Evolutionary conservation across 2,329 filamentous ascomycete genomes (phyloP).

Genomic region (Cladophialophora bantiana): DNA sequence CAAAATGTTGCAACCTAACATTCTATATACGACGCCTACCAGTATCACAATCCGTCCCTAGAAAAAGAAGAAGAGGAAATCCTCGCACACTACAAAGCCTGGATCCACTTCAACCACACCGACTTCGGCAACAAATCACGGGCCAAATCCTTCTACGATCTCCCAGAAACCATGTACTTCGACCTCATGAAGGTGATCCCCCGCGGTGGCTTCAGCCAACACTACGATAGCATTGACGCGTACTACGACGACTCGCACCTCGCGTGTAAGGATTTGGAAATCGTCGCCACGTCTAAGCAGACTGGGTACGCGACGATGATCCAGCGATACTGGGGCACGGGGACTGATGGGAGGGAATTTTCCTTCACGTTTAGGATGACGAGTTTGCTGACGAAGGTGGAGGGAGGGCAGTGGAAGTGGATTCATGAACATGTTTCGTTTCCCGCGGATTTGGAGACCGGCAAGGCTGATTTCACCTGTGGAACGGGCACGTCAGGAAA

Average conservation of each 20-base stretch:
- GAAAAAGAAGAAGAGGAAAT: constrained; percentile 15
- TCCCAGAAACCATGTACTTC: constrained; percentile 9
- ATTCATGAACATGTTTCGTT: constrained; percentile 19
- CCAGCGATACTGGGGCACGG: neutral
- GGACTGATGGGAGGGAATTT: no score
- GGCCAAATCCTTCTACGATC: constrained; percentile 11
- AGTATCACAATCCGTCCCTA: neutral
- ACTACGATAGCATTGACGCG: constrained; percentile 6
- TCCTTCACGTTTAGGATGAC: constrained; percentile 16
- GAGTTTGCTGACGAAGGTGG: constrained; percentile 8
- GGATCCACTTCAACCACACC: constrained; percentile 15
- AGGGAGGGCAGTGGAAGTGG: constrained; percentile 12
- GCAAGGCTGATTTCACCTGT: no score
- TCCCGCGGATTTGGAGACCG: no score
- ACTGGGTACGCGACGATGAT: constrained; percentile 11
- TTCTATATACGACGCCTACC: no score
- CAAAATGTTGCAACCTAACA: no score
- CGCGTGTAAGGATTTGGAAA: constrained; percentile 10
- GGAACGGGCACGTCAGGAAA: no score
- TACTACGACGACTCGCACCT: constrained; percentile 13
- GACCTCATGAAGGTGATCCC: constrained; percentile 9
- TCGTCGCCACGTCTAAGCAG: neutral
- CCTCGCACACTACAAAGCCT: constrained; percentile 8
- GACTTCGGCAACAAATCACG: constrained; percentile 8
- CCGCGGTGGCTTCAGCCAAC: neutral